Percentiles rank a stretch among this genome's conserved stretches.
These are phyloP conservation scores for Rhizophagus clarus DNA, from an alignment of 192 early-diverging fungal genomes.

Conservation along the genomic window DNA sequence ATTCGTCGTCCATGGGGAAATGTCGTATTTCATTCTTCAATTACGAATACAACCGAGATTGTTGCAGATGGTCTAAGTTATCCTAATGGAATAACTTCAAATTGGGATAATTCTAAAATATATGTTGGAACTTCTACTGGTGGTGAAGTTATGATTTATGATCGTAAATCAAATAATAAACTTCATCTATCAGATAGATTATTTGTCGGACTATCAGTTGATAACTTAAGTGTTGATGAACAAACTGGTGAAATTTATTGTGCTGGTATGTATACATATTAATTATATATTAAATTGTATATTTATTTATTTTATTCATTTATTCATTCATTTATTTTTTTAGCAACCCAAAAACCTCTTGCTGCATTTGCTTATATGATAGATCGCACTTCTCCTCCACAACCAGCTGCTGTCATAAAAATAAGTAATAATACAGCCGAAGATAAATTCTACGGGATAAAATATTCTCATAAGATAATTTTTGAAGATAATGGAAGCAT, in stretches of 20 bases:
- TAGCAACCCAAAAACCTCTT: no score
- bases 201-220: not conserved
- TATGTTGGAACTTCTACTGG: not conserved
- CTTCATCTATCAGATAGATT: not conserved
- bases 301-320: no score
- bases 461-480: constrained; percentile 34
- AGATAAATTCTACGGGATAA: not conserved
- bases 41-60: not conserved
- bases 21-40: constrained; percentile 9
- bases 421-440: constrained; percentile 18
- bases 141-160: not conserved
- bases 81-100: not conserved
- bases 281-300: not conserved
- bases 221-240: not conserved
- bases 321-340: no score
- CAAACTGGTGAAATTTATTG: constrained; percentile 3
- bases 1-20: constrained; percentile 3
- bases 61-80: not conserved
- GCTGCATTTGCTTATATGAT: not conserved
- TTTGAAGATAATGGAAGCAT: constrained; percentile 30
- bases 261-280: not conserved
- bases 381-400: not conserved
- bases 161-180: not conserved
- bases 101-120: constrained; percentile 7
- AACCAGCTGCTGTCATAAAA: constrained; percentile 36